Evolutionary conservation across 1,284 basidiomycete species (phyloP).

Genomic region (Jaminaea rosea): DNA sequence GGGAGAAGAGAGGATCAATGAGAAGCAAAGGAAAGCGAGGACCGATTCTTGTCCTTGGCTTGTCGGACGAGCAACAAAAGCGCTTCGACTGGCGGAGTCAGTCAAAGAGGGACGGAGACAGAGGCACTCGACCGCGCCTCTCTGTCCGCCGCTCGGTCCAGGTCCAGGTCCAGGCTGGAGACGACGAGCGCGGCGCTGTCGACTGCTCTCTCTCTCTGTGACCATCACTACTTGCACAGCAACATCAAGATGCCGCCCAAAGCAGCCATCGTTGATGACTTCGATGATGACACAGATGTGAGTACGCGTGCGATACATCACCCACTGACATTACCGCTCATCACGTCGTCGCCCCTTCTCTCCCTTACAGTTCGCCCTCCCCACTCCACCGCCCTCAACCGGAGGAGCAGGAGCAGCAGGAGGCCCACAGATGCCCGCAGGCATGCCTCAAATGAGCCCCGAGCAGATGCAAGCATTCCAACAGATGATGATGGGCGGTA

Average conservation of each 20-base stretch:
- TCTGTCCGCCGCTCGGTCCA: no score
- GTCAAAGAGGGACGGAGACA: no score
- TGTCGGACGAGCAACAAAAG: no score
- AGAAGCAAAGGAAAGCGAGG: constrained; percentile 1
- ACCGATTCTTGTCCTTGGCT: no score
- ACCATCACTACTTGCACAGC: not conserved
- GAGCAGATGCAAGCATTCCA: constrained; percentile 34
- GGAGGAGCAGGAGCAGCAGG: constrained; percentile 8
- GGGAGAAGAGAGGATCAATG: constrained; percentile 2
- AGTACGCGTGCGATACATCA: constrained; percentile 3
- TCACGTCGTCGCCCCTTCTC: not conserved
- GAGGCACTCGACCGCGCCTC: no score
- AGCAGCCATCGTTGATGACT: constrained; percentile 32
- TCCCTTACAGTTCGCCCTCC: constrained; percentile 28
- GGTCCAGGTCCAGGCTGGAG: no score
- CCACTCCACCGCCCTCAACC: constrained; percentile 20
- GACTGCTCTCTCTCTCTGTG: no score
- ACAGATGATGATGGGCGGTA: constrained; percentile 35
- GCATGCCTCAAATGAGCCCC: constrained; percentile 4
- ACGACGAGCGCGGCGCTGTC: no score
- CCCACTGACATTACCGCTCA: no score
- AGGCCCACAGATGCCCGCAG: constrained; percentile 8
- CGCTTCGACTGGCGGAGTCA: no score
- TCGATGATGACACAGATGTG: constrained; percentile 46
- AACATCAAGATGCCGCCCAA: not conserved